Evolutionary conservation across 2,329 filamentous ascomycete genomes (phyloP), one percentile per base, ranked within the genome.

Genomic region (Onygenales sp.): DNA sequence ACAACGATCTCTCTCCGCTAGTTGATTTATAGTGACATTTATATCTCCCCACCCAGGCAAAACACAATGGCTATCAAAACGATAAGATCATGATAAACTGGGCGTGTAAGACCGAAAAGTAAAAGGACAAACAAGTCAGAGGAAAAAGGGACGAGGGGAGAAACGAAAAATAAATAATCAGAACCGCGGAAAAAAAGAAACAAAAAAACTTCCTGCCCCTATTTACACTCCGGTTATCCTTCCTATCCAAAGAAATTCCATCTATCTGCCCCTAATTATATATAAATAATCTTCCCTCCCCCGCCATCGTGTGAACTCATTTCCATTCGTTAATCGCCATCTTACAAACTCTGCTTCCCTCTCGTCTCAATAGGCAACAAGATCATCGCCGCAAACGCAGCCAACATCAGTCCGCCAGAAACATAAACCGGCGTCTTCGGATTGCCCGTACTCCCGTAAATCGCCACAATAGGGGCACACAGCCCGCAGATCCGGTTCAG

Each of bases 301-400:
- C 9, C 36, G 13, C 3, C 9, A 17, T 17, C 36, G 13, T 7
- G 7, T 9, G 9, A 39, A 39, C 36, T 10, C 36, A 39, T 39
- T 39, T 39, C 36, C 36, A 39, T 9, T 13, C 21, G 21, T 27
- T 27, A 41, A 41, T 39, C 32, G 7, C 32, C 8, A 2, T 8
- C 14, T 61, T 67, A 74, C 41, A 75, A 57, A 43, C 64, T 63
- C 57, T 73, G 69, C 57, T 65, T 72, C 4, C 73, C 73, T 47
- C 69, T 64, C 10, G 74, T 76, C 63, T 76, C 74, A 48, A 76
- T 75, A 0, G 73, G 74, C 31, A 76, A 64, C 14, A 68, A 60
- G 42, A 64, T 64, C 73, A 75, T 75, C 1, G 72, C 72, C 8
- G 72, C 61, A 53, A 74, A 75, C 1, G 73, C 69, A 11, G 71